Base-by-base conservation (phyloP, 495 filamentous ascomycete genomes). In the Hapsidospora chrysogenum region DNA sequence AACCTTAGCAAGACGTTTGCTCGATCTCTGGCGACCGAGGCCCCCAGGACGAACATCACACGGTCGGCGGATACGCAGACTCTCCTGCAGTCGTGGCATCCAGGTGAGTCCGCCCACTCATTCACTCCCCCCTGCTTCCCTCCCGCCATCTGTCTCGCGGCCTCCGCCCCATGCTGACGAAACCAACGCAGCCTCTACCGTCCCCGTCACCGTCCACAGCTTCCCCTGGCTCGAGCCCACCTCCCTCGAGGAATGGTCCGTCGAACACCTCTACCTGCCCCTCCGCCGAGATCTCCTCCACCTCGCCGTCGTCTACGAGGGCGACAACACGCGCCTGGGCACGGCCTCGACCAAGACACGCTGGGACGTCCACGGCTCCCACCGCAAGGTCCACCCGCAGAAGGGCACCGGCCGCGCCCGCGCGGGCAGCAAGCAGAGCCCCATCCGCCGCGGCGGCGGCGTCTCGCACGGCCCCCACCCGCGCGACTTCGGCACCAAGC, bases 281-380 rank as follows among this genome's bases (percentile, higher is more conserved):
- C 64, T 93, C 11, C 82, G 89, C 8, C 76, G 79, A 48, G 89
- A 99, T 48, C 76, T 99, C 37, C 75, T 99, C 14, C 92, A 96
- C 56, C 72, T 86, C 19, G 89, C 92, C 40, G 70, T 96, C 14
- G 52, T 94, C 39, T 96, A 78, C 70, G 89, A 97, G 60, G 89
- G 83, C 47, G 85, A 95, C 64, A 70, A 58, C 32, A 78, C 84
- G 37, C 79, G 89, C 17, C 76, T 84, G 50, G 89, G 92, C 38
- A 86, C 83, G 0, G 89, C 85, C 4, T 80, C 61, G 40, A 74
- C 82, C 14, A 92, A 93, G 56, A 87, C 72, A 51, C 76, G 92
- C 36, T 68, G 49, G 41, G 86, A 96, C 35, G 77, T 99, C 3
- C 73, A 76, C 45, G 89, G 87, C 33, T 82, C 76, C 36, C 65